Base-by-base conservation (phyloP, 1,284 basidiomycete genomes). In the Ustilago curta region DNA sequence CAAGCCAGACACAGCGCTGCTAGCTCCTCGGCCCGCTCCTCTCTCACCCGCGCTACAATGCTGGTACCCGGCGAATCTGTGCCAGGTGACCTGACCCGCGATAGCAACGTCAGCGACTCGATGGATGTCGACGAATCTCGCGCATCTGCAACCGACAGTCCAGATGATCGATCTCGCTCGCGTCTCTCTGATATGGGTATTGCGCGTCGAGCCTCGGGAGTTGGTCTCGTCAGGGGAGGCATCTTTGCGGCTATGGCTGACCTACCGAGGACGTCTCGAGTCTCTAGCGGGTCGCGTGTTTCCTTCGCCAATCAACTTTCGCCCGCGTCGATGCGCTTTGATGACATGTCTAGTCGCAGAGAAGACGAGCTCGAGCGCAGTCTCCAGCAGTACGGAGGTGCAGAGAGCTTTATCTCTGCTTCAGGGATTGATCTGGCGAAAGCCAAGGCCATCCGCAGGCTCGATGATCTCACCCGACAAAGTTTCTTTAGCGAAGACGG, bases 241-340 rank as follows among this genome's bases (percentile, higher is more conserved):
- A 76, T 76, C 51, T 76, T 76, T 50, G 73, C 73, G 2, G 61
- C 60, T 3, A 70, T 76, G 48, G 73, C 73, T 0, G 73, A 76
- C 5, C 51, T 54, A 8, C 57, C 57, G 8, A 67, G 52, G 32
- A 39, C 53, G 23, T 58, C 59, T 7, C 64, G 68, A 31, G 35
- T 71, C 14, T 68, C 68, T 27, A 62, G 60, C 0, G 64, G 73
- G 4, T 76, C 73, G n/a, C 64, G 73, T 12, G 68, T 71, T 3
- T 71, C 68, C 3, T 70, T 76, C 27, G 68, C 68, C 7, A 61
- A 70, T 11, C 63, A 64, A 16, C 39, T 54, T 31, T 60, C 57
- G 31, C 63, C 72, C 2, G 39, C 52, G 0, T 67, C 67, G n/a
- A 59, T 62, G 53, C 57, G 66, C 2, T 56, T 69, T 27, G 63